A percentile compares a stretch with the other conserved stretches of the same genome.
Conservation (phyloP, 176 grass and related monocot genomes). For the Tillandsia leiboldiana region DNA sequence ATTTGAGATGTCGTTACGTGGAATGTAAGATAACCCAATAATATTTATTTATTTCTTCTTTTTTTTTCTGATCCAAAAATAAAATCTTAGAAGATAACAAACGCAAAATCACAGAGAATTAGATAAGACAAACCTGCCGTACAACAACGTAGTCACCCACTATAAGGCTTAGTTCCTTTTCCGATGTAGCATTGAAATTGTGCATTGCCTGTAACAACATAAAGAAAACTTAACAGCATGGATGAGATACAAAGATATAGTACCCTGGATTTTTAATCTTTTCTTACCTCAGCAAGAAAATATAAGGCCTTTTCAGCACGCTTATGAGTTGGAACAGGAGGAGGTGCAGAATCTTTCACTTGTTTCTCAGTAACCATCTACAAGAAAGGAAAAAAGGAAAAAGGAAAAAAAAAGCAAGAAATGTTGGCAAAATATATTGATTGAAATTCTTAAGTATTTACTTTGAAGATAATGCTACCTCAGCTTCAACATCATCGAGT, state of each 20-base stretch:
- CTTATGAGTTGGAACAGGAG: slow-evolving; percentile 60
- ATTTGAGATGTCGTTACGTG: no score
- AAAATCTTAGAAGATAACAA: neutral
- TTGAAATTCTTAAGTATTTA: slow-evolving; percentile 15
- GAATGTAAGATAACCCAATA: no score
- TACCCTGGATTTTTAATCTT: slow-evolving; percentile 11
- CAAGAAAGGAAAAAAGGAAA: slow-evolving; percentile 6
- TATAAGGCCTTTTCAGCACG: slow-evolving; percentile 86
- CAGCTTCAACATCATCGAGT: slow-evolving; percentile 95
- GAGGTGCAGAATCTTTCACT: slow-evolving; percentile 79
- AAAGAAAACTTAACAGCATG: slow-evolving; percentile 12
- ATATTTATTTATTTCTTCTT: no score
- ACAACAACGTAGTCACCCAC: slow-evolving; percentile 95
- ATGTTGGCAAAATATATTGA: neutral
- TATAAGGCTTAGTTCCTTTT: slow-evolving; percentile 90
- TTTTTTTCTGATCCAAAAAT: neutral
- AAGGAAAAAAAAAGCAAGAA: slow-evolving; percentile 13
- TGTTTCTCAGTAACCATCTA: slow-evolving; percentile 96
- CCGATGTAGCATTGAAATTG: slow-evolving; percentile 76
- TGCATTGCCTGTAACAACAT: slow-evolving; percentile 56
- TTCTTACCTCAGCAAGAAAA: slow-evolving; percentile 84
- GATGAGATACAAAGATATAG: neutral
- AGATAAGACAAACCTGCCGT: slow-evolving; percentile 54
- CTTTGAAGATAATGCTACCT: slow-evolving; percentile 38
- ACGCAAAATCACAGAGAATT: neutral